These are phyloP conservation scores for Camellia granthamiana DNA, from an alignment of 148 eudicot genomes.

Conservation along the genomic window DNA sequence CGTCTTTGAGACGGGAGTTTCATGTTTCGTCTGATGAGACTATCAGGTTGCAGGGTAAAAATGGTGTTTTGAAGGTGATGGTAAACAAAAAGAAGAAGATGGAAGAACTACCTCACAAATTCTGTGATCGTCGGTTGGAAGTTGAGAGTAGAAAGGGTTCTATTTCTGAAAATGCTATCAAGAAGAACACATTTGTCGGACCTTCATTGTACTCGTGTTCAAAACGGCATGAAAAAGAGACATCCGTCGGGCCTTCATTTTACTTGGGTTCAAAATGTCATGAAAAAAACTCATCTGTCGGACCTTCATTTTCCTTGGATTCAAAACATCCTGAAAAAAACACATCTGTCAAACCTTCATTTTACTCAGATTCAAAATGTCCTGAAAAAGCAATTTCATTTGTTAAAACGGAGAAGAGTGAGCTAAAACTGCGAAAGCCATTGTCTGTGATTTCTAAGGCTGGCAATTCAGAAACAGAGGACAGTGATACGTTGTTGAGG, in stretches of 20 bases:
- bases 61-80: conserved; percentile 89
- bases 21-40: conserved; percentile 49
- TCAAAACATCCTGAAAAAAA: conserved; percentile 23
- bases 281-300: conserved; percentile 32
- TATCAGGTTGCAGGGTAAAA: conserved; percentile 90
- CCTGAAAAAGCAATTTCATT: conserved; percentile 32
- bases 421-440: conserved; percentile 30
- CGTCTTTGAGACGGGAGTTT: conserved; percentile 47
- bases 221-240: conserved; percentile 35
- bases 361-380: conserved; percentile 40
- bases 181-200: conserved; percentile 32
- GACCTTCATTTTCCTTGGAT: conserved; percentile 9
- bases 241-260: conserved; percentile 12
- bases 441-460: not conserved
- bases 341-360: conserved; percentile 22
- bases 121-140: conserved; percentile 22
- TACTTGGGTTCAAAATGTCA: conserved; percentile 38
- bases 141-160: conserved; percentile 38
- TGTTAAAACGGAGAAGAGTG: conserved; percentile 33
- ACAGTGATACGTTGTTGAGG: conserved; percentile 48
- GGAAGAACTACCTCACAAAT: conserved; percentile 23
- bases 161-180: conserved; percentile 36
- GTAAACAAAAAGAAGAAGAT: conserved; percentile 61
- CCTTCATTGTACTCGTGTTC: conserved; percentile 41
- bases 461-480: conserved; percentile 33